Evolutionary conservation across 352 stramenopile species (phyloP), one percentile per base, ranked within the genome.

Genomic region (Globisporangium irregulare): DNA sequence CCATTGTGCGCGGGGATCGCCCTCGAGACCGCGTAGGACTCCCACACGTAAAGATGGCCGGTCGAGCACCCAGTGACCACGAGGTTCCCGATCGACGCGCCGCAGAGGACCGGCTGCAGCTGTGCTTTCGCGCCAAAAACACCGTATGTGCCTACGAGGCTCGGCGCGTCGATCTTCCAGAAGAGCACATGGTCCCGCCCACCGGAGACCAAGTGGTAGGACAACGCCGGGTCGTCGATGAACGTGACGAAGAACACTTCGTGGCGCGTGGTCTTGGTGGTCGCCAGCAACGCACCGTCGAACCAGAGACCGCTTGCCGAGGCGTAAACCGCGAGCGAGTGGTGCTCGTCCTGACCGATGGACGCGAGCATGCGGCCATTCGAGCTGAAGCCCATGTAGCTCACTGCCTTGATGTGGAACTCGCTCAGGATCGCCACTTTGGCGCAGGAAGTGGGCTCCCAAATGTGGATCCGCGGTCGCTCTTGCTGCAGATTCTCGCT

Each of bases 41-140:
- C 83, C 86, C 86, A 94, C 38, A 80, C 74, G 60, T 92, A 92
- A 14, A 94, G 59, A 55, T 93, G 86, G 3, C 86, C 86, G 0
- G 82, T 89, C 14, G 76, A 75, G 8, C 77, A 85, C 27, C 84
- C 83, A 4, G 86, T 94, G 56, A 90, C 72, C 0, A 88, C 70
- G 20, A 80, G 56, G 10, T 62, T 74, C 6, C 80, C 83, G 48
- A 94, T 77, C 3, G 82, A 88, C 0, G 70, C 76, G 1, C 83
- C 86, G 32, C 84, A 93, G 0, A 92, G 82, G 3, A 89, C 61
- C 14, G 84, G 59, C 58, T 92, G 85, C 34, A 69, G 69, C 60
- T 90, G 75, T 0, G 76, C 78, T 62, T 86, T 82, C 55, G 79
- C 64, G 29, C 85, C 82, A 73, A 93, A 91, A n/a, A 86, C 71